A percentile compares a stretch with the other conserved stretches of the same genome.
Conservation (phyloP, 768 basidiomycete species). For the Tylopilus felleus region DNA sequence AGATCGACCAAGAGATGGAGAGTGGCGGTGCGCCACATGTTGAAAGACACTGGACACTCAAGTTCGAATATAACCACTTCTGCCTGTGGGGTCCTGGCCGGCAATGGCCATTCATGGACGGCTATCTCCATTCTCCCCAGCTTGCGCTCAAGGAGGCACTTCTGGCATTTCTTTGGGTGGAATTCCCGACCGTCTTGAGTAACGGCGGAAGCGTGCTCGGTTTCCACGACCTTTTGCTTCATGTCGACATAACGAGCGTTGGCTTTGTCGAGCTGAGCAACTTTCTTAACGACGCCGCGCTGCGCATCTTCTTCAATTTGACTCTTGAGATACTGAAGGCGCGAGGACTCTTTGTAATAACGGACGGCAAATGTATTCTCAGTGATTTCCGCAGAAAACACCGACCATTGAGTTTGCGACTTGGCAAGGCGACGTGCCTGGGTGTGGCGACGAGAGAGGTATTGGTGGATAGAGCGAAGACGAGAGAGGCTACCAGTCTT, state of each 20-base stretch:
- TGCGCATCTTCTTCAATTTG: constrained; percentile 32
- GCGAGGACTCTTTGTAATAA: constrained; percentile 29
- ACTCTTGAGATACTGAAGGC: constrained; percentile 25
- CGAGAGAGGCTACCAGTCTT: constrained; percentile 28
- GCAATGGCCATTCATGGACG: constrained; percentile 48
- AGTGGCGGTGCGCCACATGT: constrained; percentile 43
- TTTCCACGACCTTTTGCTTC: constrained; percentile 6
- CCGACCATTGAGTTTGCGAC: constrained; percentile 30
- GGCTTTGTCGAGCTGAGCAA: constrained; percentile 25
- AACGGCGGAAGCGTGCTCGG: not conserved
- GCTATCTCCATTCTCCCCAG: constrained; percentile 30
- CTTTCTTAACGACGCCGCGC: constrained; percentile 21
- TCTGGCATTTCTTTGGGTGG: constrained; percentile 21
- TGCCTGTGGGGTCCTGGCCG: constrained; percentile 20
- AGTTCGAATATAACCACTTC: constrained; percentile 42
- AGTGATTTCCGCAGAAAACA: constrained; percentile 31
- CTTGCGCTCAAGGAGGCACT: constrained; percentile 27
- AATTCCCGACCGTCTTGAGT: constrained; percentile 6
- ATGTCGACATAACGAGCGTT: constrained; percentile 23
- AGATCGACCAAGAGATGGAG: constrained; percentile 38
- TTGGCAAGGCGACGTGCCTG: not conserved
- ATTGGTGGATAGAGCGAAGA: constrained; percentile 23
- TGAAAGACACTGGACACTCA: constrained; percentile 36
- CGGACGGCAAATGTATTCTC: constrained; percentile 32
- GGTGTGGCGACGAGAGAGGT: constrained; percentile 32